Evolutionary conservation across 23 red algal genomes (phyloP).

Genomic region (Chondrus crispus): DNA sequence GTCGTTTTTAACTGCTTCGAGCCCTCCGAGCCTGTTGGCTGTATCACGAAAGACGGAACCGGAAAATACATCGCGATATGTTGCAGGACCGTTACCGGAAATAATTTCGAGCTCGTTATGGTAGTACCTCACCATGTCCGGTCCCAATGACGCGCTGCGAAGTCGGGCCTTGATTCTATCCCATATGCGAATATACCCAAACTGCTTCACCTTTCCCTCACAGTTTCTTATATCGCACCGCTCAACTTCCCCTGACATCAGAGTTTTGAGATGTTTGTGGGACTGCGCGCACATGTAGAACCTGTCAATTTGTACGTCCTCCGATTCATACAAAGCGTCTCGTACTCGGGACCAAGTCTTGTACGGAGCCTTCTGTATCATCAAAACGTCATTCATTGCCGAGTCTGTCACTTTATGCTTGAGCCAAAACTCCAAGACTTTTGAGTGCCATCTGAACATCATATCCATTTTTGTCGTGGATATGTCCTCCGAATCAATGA

Average conservation of each 20-base stretch:
- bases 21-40: neutral
- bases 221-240: too few relatives aligned
- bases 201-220: too few relatives aligned
- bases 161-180: neutral
- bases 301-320: too few relatives aligned
- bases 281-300: too few relatives aligned
- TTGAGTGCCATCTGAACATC: neutral
- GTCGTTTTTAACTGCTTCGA: neutral
- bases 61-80: neutral
- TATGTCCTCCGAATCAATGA: too few relatives aligned
- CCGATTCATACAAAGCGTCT: too few relatives aligned
- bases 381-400: neutral
- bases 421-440: neutral
- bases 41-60: neutral
- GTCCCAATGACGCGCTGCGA: neutral
- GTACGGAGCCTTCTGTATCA: too few relatives aligned
- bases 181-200: neutral
- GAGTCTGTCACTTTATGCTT: neutral
- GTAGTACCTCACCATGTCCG: neutral
- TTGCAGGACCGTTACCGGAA: too few relatives aligned
- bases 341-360: too few relatives aligned
- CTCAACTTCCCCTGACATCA: too few relatives aligned
- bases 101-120: neutral
- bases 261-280: too few relatives aligned
- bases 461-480: neutral